Base-by-base conservation (phyloP, 1,284 basidiomycete species). In the Malassezia nana region DNA sequence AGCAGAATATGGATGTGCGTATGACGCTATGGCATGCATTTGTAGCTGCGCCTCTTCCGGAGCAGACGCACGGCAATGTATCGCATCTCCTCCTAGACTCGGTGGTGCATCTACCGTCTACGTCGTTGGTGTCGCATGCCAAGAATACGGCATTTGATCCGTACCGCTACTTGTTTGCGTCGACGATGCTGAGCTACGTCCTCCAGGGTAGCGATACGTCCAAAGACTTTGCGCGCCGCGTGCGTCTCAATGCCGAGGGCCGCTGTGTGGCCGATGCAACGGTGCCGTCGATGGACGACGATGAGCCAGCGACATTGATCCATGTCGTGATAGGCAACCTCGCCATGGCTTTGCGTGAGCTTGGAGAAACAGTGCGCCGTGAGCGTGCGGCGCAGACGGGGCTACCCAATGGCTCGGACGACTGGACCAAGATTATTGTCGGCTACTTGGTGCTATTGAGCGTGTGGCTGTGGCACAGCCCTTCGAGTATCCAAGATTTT, bases 401-500 rank as follows among this genome's bases (percentile, higher is more conserved):
- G 12, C 45, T 52, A 24, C 38, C 56, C 29, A 52, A 57, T n/a
- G 46, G 55, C 8, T 64, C 67, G 6, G 60, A 63, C 6, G 66
- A 66, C 53, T 96, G 90, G 89, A 88, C 89, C 60, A 79, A 89
- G 55, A 78, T 95, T 54, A 84, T 90, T 68, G 83, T 88, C 5
- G 86, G 84, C 1, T 92, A 95, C 73, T 78, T 96, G 38, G 81
- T 83, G 33, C 75, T 94, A 42, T 78, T 98, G 18, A 80, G 82
- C 15, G 86, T 88, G 49, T 98, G 92, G 92, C 78, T 95, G n/a
- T 95, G 90, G 89, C 90, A 96, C 64, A 89, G 91, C 60, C 84
- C 89, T 0, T 80, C 79, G 49, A 84, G 86, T 0, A 89, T 95
- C 41, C 80, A 83, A 51, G 90, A 89, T 72, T 91, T 96, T 70